Base-by-base conservation (phyloP, 208 protist species). In the Leishmania aethiopica region DNA sequence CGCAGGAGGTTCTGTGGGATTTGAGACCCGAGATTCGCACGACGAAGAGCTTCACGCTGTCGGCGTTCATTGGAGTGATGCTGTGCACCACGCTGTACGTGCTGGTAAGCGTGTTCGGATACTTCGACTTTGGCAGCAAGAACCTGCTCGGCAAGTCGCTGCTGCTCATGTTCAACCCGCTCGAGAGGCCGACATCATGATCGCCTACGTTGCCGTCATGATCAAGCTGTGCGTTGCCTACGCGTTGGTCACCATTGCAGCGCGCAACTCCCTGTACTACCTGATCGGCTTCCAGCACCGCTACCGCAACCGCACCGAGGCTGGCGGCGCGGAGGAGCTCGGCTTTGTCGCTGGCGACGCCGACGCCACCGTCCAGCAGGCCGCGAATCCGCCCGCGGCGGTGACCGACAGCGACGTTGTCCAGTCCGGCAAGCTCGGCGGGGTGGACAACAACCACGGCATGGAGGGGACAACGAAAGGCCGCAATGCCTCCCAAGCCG, bases 171-270 rank as follows among this genome's bases (percentile, higher is more conserved):
- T 95, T 91, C 85, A 80, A 92, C 82, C 91, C 93, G 11, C 28
- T 89, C 22, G 55, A 87, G 8, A 94, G 47, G 73, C 45, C 13
- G 80, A 89, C 40, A 64, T 95, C 47, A 79, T 85, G 47, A 55
- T 92, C 28, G 87, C 84, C 25, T 93, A 90, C 81, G 75, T 93
- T n/a, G 89, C 82, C 51, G 78, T 96, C 28, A 57, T 91, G 66
- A 37, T 95, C 55, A 95, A 93, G 79, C 81, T 95, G 53, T 92
- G 88, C 77, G 88, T 91, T 40, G 84, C 84, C 10, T 95, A 92
- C 77, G 88, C 86, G 15, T 51, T 95, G n/a, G 75, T 88, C 28
- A 83, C 75, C 62, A 87, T 91, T 35, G 77, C 86, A 3, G 70
- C 81, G 19, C 91, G 91, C 71, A 88, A 95, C 83, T 83, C 91